A percentile compares a stretch with the other conserved stretches of the same genome.
These are phyloP conservation scores for Xylaria acuta DNA, from an alignment of 495 filamentous ascomycete genomes.

Conservation along the genomic window DNA sequence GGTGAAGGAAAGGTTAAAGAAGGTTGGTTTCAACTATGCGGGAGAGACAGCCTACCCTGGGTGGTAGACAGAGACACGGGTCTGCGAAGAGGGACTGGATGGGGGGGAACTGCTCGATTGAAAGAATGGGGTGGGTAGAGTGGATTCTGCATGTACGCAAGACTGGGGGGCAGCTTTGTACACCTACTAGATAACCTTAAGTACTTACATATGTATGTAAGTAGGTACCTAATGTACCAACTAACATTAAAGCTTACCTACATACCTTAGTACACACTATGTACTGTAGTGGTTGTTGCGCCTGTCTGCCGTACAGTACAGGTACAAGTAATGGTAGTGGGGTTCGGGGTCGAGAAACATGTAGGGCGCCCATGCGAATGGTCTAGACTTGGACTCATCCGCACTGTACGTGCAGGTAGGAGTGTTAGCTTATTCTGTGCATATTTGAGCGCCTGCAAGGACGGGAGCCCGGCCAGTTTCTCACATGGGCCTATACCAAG, in stretches of 20 bases:
- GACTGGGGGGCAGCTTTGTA: background rate
- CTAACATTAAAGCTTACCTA: no score
- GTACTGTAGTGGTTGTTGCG: background rate
- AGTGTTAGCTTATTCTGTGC: conserved; percentile 5
- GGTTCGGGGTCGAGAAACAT: conserved; percentile 1
- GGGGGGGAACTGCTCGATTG: conserved; percentile 13
- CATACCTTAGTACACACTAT: no score
- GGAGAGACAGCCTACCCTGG: conserved; percentile 3
- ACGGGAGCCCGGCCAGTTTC: conserved; percentile 1
- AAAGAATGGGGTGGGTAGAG: conserved; percentile 16
- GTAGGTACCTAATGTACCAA: background rate
- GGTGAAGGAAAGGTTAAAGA: conserved; percentile 15
- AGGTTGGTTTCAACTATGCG: conserved; percentile 3
- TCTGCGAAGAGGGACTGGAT: conserved; percentile 8
- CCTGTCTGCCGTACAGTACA: background rate
- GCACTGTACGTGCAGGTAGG: conserved; percentile 2
- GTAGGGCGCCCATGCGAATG: background rate
- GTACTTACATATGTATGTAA: no score
- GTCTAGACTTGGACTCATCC: background rate
- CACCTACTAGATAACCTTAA: background rate
- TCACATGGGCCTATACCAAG: conserved; percentile 11
- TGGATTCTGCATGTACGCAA: conserved; percentile 1
- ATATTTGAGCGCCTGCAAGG: conserved; percentile 8
- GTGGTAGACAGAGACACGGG: conserved; percentile 8
- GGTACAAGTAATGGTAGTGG: conserved; percentile 1